Evolutionary conservation across 768 basidiomycete genomes (phyloP), one percentile per base, ranked within the genome.

Genomic region (Lactarius hatsudake): DNA sequence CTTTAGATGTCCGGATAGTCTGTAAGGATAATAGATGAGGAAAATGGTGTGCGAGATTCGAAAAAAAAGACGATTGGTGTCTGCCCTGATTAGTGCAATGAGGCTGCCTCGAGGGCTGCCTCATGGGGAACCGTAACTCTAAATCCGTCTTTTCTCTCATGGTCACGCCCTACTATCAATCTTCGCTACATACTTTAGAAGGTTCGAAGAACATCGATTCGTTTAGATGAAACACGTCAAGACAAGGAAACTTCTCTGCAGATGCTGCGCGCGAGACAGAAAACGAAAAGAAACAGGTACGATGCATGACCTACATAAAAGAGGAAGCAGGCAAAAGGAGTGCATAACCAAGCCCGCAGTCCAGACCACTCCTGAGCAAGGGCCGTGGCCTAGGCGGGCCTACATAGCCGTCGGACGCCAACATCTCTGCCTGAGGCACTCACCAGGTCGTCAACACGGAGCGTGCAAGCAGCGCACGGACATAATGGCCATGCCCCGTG

Each of bases 261-360:
- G 15, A 43, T 23, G 53, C 34, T 59, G 59, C 58, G 36, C 23
- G 57, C 57, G 43, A 67, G 62, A 58, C 58, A 42, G 40, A 60
- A 61, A 38, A 60, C 26, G 58, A 60, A 60, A 20, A 38, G 23
- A 64, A 64, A 59, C 40, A 1, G 34, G 36, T 57, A 59, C 63
- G 54, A 48, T 51, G 23, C 23, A 26, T 51, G 30, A 45, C 53
- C 59, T 60, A 67, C 66, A 67, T 38, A 30, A 59, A 56, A 64
- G 60, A 67, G 56, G 40, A 66, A 62, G 36, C 54, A 59, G 51
- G 58, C 51, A 63, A 23, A 63, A 57, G 58, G 58, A 67, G 42
- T 34, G 63, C 67, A 64, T 68, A 64, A 56, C 58, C 59, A 64
- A 53, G 62, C 59, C 59, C 59, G 66, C 51, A 43, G 51, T 53